These are phyloP conservation scores for Fusarium denticulatum DNA, from an alignment of 2,329 filamentous ascomycete species.

Conservation along the genomic window DNA sequence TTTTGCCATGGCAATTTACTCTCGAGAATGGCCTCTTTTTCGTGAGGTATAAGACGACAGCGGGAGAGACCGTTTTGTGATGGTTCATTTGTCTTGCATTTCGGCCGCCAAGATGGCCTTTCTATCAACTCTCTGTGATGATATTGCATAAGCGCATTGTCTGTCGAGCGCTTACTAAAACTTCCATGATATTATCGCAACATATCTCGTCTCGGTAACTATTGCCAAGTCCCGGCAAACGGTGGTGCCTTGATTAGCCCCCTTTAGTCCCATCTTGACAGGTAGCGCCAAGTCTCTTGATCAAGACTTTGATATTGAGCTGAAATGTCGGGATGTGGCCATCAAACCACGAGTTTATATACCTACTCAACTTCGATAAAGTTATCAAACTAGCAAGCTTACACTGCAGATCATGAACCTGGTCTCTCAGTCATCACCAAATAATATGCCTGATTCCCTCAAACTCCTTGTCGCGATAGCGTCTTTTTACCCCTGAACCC, in stretches of 20 bases:
- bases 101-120: slow-evolving; percentile 1
- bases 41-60: background rate
- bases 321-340: background rate
- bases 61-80: background rate
- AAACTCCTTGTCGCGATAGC: slow-evolving; percentile 10
- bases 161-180: slow-evolving; percentile 24
- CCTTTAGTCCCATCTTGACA: slow-evolving; percentile 7
- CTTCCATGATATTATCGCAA: background rate
- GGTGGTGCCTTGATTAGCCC: slow-evolving; percentile 14
- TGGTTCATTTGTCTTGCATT: background rate
- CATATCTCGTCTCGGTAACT: slow-evolving; percentile 2
- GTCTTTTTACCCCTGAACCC: slow-evolving; percentile 27
- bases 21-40: background rate
- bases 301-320: background rate
- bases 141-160: background rate
- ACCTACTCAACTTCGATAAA: slow-evolving; percentile 6
- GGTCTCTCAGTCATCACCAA: background rate
- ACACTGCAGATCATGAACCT: slow-evolving; percentile 6
- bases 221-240: slow-evolving; percentile 16
- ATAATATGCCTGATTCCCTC: background rate
- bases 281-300: background rate
- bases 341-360: background rate
- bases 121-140: background rate
- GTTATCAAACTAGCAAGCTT: background rate
- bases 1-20: background rate